Conservation (phyloP, 2,329 filamentous ascomycete genomes). For the Immersiporthe knoxdaviesiana region DNA sequence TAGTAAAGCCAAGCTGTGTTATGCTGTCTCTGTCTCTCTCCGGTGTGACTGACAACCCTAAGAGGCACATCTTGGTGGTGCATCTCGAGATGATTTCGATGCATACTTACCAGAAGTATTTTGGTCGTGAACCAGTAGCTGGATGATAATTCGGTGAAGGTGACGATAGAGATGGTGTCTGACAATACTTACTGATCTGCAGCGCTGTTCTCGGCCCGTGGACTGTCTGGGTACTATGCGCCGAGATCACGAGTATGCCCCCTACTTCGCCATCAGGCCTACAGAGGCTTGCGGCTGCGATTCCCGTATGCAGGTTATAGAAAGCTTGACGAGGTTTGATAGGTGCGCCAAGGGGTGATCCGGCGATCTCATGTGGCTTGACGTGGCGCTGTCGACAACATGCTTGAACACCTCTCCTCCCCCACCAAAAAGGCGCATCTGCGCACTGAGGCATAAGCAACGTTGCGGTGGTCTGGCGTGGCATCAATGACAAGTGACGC, state of each 20-base stretch:
- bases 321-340: neutral
- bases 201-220: neutral
- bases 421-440: neutral
- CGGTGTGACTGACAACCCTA: neutral
- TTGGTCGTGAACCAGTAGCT: neutral
- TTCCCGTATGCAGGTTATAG: neutral
- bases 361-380: slow-evolving; percentile 9
- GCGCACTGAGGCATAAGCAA: slow-evolving; percentile 6
- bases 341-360: neutral
- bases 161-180: neutral
- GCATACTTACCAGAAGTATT: neutral
- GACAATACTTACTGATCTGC: neutral
- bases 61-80: neutral
- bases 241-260: neutral
- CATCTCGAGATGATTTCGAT: neutral
- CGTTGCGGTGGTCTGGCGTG: neutral
- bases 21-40: neutral
- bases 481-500: slow-evolving; percentile 14
- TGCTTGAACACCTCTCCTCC: neutral
- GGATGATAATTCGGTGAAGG: neutral
- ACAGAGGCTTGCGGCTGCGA: neutral
- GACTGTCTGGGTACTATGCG: neutral
- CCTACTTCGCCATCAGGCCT: neutral
- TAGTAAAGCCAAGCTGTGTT: neutral
- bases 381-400: neutral